phyloP scores from a whole-genome alignment of 73 alveolate genomes.

The Tetrahymena thermophila region DNA sequence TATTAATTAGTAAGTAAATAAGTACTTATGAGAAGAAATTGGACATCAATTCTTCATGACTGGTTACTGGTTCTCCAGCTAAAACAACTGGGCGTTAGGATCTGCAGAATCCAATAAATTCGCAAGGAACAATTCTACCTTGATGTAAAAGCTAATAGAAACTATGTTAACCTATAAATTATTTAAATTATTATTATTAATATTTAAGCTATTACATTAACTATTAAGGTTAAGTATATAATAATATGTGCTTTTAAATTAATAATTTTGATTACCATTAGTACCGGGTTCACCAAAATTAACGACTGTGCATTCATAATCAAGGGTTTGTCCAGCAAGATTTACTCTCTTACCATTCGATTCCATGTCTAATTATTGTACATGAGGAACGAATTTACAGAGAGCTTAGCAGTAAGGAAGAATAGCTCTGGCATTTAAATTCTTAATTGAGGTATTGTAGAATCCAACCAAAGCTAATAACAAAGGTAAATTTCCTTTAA shows the following conservation, averaged over 20 bases:
- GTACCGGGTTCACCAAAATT: slow-evolving; percentile 84
- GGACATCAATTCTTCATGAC: slow-evolving; percentile 73
- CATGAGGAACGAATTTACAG: slow-evolving; percentile 59
- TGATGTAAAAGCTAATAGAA: slow-evolving; percentile 68
- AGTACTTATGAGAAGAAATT: slow-evolving; percentile 63
- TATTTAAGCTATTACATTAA: background rate
- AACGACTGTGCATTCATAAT: slow-evolving; percentile 47
- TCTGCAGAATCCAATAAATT: slow-evolving; percentile 59
- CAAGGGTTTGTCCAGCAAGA: slow-evolving; percentile 14
- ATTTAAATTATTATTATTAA: background rate
- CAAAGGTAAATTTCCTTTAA: slow-evolving; percentile 17
- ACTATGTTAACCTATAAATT: slow-evolving; percentile 56
- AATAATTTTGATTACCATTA: slow-evolving; percentile 3
- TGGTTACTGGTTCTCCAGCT: slow-evolving; percentile 55
- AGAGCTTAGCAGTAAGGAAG: slow-evolving; percentile 72
- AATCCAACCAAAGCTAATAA: slow-evolving; percentile 36
- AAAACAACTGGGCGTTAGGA: slow-evolving; percentile 46
- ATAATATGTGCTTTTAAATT: too few relatives aligned
- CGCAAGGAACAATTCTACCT: slow-evolving; percentile 67
- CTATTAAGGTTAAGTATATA: background rate
- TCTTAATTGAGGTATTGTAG: slow-evolving; percentile 45
- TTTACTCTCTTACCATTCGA: slow-evolving; percentile 64
- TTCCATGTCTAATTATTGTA: slow-evolving; percentile 71
- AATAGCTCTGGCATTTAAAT: slow-evolving; percentile 53
- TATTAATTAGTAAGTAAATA: background rate